Evolutionary conservation across 1,139 yeast genomes (phyloP).

Genomic region (Scheffersomyces cryptocercus): DNA sequence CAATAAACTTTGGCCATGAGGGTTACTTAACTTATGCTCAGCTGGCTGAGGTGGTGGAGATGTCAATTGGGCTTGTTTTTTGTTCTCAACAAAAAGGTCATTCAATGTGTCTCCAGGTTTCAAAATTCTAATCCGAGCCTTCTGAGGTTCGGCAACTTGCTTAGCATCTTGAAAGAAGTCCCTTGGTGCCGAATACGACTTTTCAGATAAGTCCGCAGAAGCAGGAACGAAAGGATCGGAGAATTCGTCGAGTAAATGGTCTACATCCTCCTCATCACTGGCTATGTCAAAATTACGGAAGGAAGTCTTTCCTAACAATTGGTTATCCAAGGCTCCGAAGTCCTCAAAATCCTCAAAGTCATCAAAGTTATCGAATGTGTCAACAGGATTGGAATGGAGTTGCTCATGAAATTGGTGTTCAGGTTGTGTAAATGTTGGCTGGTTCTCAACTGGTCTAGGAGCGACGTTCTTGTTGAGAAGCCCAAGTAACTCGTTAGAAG

Average conservation of each 20-base stretch:
- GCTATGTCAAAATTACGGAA: constrained; percentile 33
- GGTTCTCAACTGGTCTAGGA: no score
- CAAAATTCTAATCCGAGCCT: constrained; percentile 24
- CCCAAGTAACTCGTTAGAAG: no score
- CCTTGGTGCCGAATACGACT: constrained; percentile 2
- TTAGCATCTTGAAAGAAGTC: constrained; percentile 7
- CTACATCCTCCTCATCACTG: constrained; percentile 35
- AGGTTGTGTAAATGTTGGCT: no score
- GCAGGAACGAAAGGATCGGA: constrained; percentile 2
- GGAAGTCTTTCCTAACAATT: constrained; percentile 12
- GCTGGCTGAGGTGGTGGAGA: not conserved
- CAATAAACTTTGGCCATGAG: constrained; percentile 14
- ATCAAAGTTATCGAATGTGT: constrained; percentile 27
- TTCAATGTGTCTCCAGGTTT: constrained; percentile 32
- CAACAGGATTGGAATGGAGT: not conserved
- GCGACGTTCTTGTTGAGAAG: no score
- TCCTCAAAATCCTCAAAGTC: constrained; percentile 40
- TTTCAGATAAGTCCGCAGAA: not conserved
- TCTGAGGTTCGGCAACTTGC: constrained; percentile 9
- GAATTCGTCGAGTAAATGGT: constrained; percentile 12
- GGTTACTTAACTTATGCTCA: constrained; percentile 5
- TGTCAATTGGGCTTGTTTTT: not conserved
- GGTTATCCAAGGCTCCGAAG: constrained; percentile 25
- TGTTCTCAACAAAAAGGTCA: constrained; percentile 8
- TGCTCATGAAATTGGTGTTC: constrained; percentile 12